phyloP scores from a whole-genome alignment of 805 yeast genomes.

The Nakazawaea siamensis region DNA sequence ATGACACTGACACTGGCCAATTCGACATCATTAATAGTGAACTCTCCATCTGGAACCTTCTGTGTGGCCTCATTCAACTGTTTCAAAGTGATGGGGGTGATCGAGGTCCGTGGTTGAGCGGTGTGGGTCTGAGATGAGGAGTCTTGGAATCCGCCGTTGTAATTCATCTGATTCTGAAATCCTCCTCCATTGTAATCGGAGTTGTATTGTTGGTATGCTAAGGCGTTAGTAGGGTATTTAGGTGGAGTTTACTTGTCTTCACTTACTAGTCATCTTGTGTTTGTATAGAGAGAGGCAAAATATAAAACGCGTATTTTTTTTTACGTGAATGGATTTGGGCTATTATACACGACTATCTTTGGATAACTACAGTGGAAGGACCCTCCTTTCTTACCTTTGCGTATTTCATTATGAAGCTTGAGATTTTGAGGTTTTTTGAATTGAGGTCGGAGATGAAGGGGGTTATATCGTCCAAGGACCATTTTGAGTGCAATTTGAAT shows the following conservation, averaged over 20 bases:
- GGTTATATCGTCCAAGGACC: slow-evolving; percentile 54
- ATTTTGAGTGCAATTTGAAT: slow-evolving; percentile 44
- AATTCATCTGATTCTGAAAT: slow-evolving; percentile 17
- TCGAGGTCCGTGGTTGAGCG: slow-evolving; percentile 25
- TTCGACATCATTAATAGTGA: slow-evolving; percentile 48
- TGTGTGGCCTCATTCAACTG: slow-evolving; percentile 58
- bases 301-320: no score
- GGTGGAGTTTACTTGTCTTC: no score
- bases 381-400: slow-evolving; percentile 41
- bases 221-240: background rate
- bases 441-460: slow-evolving; percentile 61
- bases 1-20: slow-evolving; percentile 56
- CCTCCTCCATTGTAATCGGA: slow-evolving; percentile 25
- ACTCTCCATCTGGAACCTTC: slow-evolving; percentile 61
- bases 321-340: no score
- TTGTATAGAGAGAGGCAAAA: no score
- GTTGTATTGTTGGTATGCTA: slow-evolving; percentile 29
- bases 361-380: slow-evolving; percentile 1
- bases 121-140: slow-evolving; percentile 18
- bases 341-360: no score
- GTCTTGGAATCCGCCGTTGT: slow-evolving; percentile 10
- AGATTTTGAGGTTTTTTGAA: slow-evolving; percentile 42
- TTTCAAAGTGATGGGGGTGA: slow-evolving; percentile 68
- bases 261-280: no score
- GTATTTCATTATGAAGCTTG: slow-evolving; percentile 52